Conservation (phyloP, 2,329 filamentous ascomycete species). For the Stagonosporopsis rhizophila region DNA sequence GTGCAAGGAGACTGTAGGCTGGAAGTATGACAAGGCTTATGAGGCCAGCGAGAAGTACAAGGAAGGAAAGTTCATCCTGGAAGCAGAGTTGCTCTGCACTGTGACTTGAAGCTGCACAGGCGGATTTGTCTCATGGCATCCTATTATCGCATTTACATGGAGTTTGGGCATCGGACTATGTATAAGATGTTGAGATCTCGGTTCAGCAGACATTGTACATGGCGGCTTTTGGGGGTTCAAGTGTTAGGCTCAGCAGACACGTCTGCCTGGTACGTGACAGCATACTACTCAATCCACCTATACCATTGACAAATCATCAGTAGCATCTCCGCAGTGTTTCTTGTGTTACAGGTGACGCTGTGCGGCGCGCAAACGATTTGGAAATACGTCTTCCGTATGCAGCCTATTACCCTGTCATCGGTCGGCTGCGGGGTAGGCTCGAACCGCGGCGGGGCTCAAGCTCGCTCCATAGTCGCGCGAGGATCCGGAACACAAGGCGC, state of each 20-base stretch:
- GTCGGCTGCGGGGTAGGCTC: slow-evolving; percentile 28
- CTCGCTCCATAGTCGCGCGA: slow-evolving; percentile 22
- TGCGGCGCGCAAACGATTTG: not conserved
- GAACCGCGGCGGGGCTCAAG: slow-evolving; percentile 36
- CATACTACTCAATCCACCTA: not conserved
- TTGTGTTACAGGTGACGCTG: not conserved
- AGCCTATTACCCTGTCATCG: slow-evolving; percentile 17
- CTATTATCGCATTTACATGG: slow-evolving; percentile 32
- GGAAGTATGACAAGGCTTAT: slow-evolving; percentile 99
- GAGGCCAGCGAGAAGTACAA: slow-evolving; percentile 96
- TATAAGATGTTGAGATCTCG: slow-evolving; percentile 8
- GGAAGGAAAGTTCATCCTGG: slow-evolving; percentile 96
- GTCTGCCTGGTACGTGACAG: not conserved
- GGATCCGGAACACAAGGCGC: slow-evolving; percentile 12
- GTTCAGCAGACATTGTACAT: not conserved
- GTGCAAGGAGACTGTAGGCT: slow-evolving; percentile 91
- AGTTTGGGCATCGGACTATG: slow-evolving; percentile 24
- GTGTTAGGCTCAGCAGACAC: not conserved
- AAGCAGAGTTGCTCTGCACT: slow-evolving; percentile 85
- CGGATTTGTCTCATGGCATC: not conserved
- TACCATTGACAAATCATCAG: not conserved
- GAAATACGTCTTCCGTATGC: slow-evolving; percentile 5
- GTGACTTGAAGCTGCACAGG: slow-evolving; percentile 59
- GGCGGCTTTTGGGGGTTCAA: not conserved
- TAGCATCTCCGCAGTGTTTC: not conserved